Percentiles rank a stretch among this genome's conserved stretches.
Conservation (phyloP, 345 rosid genomes). For the Salix koriyanagi region DNA sequence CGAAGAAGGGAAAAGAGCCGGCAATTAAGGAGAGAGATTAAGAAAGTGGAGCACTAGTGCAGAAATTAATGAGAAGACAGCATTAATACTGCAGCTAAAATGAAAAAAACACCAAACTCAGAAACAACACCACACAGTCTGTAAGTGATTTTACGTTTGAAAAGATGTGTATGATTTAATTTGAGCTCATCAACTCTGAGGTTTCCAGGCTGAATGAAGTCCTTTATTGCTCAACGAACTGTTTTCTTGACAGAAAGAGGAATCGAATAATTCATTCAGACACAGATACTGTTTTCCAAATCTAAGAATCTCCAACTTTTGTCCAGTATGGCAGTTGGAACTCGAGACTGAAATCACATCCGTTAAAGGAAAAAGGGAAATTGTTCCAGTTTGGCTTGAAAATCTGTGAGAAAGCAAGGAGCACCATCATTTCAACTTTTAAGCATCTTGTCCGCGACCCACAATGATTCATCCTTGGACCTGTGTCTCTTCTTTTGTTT, state of each 20-base stretch:
- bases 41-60: not conserved
- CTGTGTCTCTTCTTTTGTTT: not conserved
- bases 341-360: not conserved
- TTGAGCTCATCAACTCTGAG: not conserved
- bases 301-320: not conserved
- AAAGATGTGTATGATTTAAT: not conserved
- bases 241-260: not conserved
- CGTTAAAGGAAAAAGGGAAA: not conserved
- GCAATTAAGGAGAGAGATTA: too few relatives aligned
- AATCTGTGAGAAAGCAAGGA: not conserved
- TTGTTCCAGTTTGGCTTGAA: not conserved
- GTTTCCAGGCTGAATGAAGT: not conserved
- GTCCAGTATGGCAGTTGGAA: not conserved
- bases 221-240: not conserved
- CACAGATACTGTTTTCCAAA: not conserved
- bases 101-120: not conserved
- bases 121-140: not conserved
- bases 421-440: not conserved
- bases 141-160: not conserved
- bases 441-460: not conserved
- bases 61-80: not conserved
- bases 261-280: not conserved
- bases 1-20: not conserved
- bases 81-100: not conserved
- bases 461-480: not conserved